Evolutionary conservation across 345 rosid species (phyloP).

Genomic region (Luvunga scandens): DNA sequence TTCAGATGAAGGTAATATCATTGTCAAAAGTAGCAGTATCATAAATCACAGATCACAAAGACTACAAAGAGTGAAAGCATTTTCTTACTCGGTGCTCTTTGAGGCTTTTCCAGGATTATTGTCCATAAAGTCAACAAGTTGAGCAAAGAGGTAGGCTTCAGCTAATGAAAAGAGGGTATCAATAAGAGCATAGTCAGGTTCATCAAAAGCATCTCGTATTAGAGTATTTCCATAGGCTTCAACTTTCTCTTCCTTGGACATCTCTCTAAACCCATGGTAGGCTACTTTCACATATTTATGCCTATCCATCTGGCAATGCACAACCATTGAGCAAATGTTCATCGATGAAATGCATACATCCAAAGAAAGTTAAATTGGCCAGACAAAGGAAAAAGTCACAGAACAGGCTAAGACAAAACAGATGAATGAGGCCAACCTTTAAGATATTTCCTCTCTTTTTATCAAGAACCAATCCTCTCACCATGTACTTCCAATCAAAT

Average conservation of each 20-base stretch:
- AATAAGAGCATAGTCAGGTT: slow-evolving; percentile 93
- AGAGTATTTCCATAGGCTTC: slow-evolving; percentile 79
- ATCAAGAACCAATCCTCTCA: slow-evolving; percentile 94
- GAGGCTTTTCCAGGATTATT: slow-evolving; percentile 68
- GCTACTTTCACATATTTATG: slow-evolving; percentile 98
- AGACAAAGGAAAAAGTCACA: not conserved
- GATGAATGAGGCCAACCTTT: slow-evolving; percentile 44
- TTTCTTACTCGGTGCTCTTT: slow-evolving; percentile 62
- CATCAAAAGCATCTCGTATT: slow-evolving; percentile 85
- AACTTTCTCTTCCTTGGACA: slow-evolving; percentile 92
- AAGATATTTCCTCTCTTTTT: slow-evolving; percentile 96
- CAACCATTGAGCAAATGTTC: slow-evolving; percentile 9
- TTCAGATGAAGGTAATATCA: not conserved
- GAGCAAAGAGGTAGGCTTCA: slow-evolving; percentile 94
- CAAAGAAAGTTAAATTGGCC: not conserved
- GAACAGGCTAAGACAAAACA: not conserved
- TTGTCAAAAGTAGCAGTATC: not conserved
- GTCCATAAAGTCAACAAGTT: slow-evolving; percentile 89
- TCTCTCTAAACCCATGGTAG: slow-evolving; percentile 91
- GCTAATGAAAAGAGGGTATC: slow-evolving; percentile 97
- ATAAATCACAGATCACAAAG: not conserved
- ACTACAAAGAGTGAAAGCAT: not conserved
- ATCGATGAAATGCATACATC: not conserved
- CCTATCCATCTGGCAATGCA: slow-evolving; percentile 80
- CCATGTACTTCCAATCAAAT: slow-evolving; percentile 96